These are phyloP conservation scores for Penicillium griseofulvum DNA, from an alignment of 2,329 filamentous ascomycete species.

Conservation along the genomic window DNA sequence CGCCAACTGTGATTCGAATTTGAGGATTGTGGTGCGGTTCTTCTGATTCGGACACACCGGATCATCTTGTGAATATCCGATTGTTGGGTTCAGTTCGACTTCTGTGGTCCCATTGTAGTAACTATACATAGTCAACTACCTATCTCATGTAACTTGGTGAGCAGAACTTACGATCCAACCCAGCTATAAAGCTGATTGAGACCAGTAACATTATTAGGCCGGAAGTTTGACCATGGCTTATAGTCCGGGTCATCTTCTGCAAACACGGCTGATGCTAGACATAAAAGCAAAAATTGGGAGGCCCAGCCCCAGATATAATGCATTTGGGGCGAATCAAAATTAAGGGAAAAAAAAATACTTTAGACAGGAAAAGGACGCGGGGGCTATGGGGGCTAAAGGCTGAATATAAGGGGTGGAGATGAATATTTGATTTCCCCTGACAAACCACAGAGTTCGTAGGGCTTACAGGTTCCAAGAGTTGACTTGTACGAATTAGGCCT, in stretches of 20 bases:
- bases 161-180: constrained; percentile 15
- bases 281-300: background rate
- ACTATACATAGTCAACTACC: no score
- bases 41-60: background rate
- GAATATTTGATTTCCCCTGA: no score
- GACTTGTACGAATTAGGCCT: background rate
- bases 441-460: background rate
- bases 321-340: background rate
- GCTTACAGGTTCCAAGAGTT: background rate
- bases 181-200: constrained; percentile 8
- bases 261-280: background rate
- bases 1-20: background rate
- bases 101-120: background rate
- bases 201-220: constrained; percentile 10
- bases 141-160: background rate
- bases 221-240: background rate
- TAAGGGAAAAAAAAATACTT: background rate
- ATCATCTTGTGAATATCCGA: background rate
- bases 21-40: background rate
- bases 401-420: no score
- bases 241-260: constrained; percentile 2
- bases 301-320: background rate
- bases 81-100: background rate
- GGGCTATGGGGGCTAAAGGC: background rate
- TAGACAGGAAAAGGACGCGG: background rate